Conservation (phyloP, 2,329 filamentous ascomycete species). For the Nigrospora sphaerica region DNA sequence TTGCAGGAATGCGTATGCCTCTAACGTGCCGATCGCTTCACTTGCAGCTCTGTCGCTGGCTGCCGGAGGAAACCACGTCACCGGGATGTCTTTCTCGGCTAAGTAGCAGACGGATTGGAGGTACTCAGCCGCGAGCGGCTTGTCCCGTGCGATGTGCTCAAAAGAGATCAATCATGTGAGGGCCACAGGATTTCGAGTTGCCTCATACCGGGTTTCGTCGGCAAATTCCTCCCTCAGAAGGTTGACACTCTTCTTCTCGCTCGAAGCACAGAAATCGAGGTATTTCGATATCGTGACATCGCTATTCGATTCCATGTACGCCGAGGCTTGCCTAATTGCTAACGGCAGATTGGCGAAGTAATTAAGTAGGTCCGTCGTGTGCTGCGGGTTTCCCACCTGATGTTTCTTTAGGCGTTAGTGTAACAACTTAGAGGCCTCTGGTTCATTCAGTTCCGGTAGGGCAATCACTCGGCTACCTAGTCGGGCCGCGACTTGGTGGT, state of each 20-base stretch:
- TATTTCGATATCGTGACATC: not conserved
- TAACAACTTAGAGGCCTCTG: not conserved
- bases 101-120: not conserved
- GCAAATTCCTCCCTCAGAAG: not conserved
- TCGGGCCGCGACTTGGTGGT: not conserved
- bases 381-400: not conserved
- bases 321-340: not conserved
- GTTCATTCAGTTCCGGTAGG: not conserved
- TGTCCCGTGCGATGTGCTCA: too few relatives aligned
- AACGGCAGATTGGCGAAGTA: not conserved
- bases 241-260: not conserved
- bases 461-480: not conserved
- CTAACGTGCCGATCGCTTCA: too few relatives aligned
- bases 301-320: not conserved
- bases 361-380: not conserved
- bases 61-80: too few relatives aligned
- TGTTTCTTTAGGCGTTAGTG: not conserved
- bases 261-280: not conserved
- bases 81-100: not conserved
- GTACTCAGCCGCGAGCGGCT: not conserved
- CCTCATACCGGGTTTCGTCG: not conserved
- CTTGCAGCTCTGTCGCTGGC: too few relatives aligned
- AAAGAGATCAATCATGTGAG: too few relatives aligned
- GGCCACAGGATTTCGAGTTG: too few relatives aligned
- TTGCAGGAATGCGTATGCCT: too few relatives aligned